These are phyloP conservation scores for Talaromyces liani DNA, from an alignment of 495 filamentous ascomycete species.

Conservation along the genomic window DNA sequence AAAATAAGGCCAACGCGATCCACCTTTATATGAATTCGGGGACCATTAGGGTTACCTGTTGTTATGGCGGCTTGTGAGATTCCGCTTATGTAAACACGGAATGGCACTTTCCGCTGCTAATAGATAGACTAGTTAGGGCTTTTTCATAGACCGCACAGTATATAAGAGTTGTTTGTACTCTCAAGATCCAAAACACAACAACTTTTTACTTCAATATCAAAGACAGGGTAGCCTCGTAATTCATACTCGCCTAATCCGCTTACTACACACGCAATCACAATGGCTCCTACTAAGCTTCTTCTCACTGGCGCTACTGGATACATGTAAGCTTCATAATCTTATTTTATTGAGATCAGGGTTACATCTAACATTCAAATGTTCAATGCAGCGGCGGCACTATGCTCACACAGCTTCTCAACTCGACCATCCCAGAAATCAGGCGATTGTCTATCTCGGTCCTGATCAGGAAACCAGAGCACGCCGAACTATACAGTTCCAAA, in stretches of 20 bases:
- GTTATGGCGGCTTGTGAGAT: neutral
- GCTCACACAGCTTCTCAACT: neutral
- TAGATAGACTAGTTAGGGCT: neutral
- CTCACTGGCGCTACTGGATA: neutral
- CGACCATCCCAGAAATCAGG: neutral
- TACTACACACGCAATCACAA: neutral
- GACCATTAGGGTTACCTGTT: neutral
- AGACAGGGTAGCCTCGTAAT: too few relatives aligned
- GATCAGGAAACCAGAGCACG: neutral
- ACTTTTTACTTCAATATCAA: too few relatives aligned
- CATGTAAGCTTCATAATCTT: neutral
- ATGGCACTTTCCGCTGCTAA: neutral
- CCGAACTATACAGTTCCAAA: neutral
- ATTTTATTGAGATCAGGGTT: too few relatives aligned
- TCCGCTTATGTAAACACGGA: slow-evolving; percentile 4
- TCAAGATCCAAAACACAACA: neutral
- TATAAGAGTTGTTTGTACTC: neutral
- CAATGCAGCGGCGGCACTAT: neutral
- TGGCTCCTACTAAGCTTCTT: neutral
- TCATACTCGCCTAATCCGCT: neutral
- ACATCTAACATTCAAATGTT: neutral
- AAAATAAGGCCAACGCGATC: neutral
- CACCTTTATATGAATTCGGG: neutral
- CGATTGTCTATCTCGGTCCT: neutral
- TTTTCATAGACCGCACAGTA: neutral